These are phyloP conservation scores for Tolypocladium endophyticum DNA, from an alignment of 2,329 filamentous ascomycete species.

Conservation along the genomic window DNA sequence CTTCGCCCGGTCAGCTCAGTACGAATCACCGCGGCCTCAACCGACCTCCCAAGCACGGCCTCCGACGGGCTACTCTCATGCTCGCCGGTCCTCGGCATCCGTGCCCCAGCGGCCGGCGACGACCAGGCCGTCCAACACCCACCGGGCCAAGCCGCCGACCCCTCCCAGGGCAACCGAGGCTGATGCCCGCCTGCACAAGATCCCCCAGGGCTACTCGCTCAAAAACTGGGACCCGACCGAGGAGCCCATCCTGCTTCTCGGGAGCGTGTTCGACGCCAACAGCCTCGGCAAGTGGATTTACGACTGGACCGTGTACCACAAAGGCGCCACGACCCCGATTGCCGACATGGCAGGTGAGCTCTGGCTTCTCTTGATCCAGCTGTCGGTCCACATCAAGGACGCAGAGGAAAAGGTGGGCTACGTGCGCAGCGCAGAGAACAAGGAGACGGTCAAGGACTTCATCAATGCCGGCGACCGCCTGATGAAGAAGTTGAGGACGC, in stretches of 20 bases:
- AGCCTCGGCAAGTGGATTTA: constrained; percentile 98
- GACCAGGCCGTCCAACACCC: constrained; percentile 29
- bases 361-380: constrained; percentile 88
- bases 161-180: constrained; percentile 43
- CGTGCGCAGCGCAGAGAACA: constrained; percentile 63
- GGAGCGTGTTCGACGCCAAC: constrained; percentile 95
- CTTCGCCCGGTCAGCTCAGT: constrained; percentile 23
- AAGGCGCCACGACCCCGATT: constrained; percentile 72
- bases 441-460: constrained; percentile 81
- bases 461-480: constrained; percentile 80
- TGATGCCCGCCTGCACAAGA: constrained; percentile 56
- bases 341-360: constrained; percentile 88
- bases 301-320: constrained; percentile 93
- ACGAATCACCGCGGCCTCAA: constrained; percentile 33
- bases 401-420: constrained; percentile 67
- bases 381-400: constrained; percentile 87
- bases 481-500: constrained; percentile 71
- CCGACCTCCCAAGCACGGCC: constrained; percentile 21
- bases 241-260: constrained; percentile 85
- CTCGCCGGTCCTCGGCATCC: constrained; percentile 37
- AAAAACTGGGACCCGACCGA: constrained; percentile 98
- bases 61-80: constrained; percentile 31
- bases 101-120: constrained; percentile 43
- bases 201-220: constrained; percentile 82
- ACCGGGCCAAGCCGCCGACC: constrained; percentile 18